These are phyloP conservation scores for Brassica balearica DNA, from an alignment of 441 rosid genomes.

Conservation along the genomic window DNA sequence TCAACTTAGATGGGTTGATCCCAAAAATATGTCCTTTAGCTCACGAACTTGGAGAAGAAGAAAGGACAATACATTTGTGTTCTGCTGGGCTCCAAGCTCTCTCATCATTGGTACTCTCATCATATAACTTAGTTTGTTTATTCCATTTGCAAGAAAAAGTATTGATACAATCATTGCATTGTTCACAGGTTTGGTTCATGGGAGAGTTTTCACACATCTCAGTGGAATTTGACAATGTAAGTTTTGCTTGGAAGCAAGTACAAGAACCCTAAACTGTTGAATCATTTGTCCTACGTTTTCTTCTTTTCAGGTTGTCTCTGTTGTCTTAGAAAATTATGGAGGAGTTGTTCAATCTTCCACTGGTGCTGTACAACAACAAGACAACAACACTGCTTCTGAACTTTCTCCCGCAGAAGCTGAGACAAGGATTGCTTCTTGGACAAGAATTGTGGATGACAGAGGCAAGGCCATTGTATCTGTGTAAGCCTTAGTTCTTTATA, in stretches of 20 bases:
- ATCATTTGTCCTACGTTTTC: neutral
- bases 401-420: conserved; percentile 51
- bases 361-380: conserved; percentile 42
- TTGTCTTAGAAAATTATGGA: conserved; percentile 71
- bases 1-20: conserved; percentile 68
- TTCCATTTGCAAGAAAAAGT: neutral
- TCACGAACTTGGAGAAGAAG: conserved; percentile 66
- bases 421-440: conserved; percentile 61
- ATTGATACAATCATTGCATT: conserved; percentile 5
- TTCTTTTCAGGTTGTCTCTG: conserved; percentile 60
- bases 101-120: conserved; percentile 57
- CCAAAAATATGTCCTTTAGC: conserved; percentile 68
- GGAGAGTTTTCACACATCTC: conserved; percentile 72
- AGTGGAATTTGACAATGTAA: conserved; percentile 66
- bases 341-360: conserved; percentile 36
- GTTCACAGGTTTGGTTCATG: conserved; percentile 69
- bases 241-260: conserved; percentile 31
- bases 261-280: neutral
- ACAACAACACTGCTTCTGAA: conserved; percentile 48
- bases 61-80: conserved; percentile 47
- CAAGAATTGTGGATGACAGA: conserved; percentile 63
- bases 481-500: conserved; percentile 42
- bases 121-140: neutral
- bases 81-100: conserved; percentile 70
- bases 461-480: conserved; percentile 63